Percentiles rank a stretch among this genome's conserved stretches.
These are phyloP conservation scores for Polygonum maritimum DNA, from an alignment of 148 eudicot genomes.

Conservation along the genomic window DNA sequence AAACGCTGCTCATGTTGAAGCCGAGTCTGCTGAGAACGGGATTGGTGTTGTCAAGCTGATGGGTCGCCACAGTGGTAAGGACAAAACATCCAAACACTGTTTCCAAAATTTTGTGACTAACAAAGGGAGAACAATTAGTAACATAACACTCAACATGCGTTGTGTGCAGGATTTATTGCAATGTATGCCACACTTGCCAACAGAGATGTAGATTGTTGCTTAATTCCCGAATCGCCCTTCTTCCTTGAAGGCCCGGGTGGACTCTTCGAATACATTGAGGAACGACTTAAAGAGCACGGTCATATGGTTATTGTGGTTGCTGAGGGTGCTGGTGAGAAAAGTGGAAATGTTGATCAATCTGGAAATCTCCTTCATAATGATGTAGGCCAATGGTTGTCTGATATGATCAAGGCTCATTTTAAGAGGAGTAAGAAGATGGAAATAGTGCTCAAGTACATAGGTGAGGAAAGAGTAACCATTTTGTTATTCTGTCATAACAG, in stretches of 20 bases:
- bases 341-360: slow-evolving; percentile 57
- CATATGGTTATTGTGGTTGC: slow-evolving; percentile 94
- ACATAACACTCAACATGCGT: neutral
- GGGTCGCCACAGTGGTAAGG: slow-evolving; percentile 11
- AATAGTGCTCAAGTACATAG: slow-evolving; percentile 86
- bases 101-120: no score
- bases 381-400: slow-evolving; percentile 84
- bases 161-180: slow-evolving; percentile 70
- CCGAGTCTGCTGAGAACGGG: slow-evolving; percentile 6
- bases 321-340: slow-evolving; percentile 82
- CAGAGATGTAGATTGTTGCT: slow-evolving; percentile 94
- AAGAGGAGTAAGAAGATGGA: slow-evolving; percentile 32
- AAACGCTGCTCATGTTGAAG: slow-evolving; percentile 10
- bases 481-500: neutral
- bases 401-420: slow-evolving; percentile 73
- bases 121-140: neutral
- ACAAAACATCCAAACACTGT: neutral
- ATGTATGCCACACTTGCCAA: slow-evolving; percentile 92
- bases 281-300: slow-evolving; percentile 60
- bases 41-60: slow-evolving; percentile 6
- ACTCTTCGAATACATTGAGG: slow-evolving; percentile 63
- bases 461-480: slow-evolving; percentile 22
- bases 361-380: slow-evolving; percentile 71
- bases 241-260: slow-evolving; percentile 87
- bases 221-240: slow-evolving; percentile 90